A percentile compares a stretch with the other conserved stretches of the same genome.
These are phyloP conservation scores for Lodderomyces pseudojiufengensis DNA, from an alignment of 1,139 yeast species.

Conservation along the genomic window DNA sequence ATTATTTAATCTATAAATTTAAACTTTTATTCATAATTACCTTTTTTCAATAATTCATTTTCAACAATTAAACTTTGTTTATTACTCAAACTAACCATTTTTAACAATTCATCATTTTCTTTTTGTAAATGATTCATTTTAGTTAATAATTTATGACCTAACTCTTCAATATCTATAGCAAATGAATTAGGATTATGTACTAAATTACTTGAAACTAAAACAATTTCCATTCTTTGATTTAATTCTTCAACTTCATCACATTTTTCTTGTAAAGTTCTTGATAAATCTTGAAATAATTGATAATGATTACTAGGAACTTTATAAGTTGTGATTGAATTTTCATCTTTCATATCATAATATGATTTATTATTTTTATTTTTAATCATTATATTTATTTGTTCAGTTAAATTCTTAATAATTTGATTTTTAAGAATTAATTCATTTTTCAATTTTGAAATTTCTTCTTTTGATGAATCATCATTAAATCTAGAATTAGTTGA, in stretches of 20 bases:
- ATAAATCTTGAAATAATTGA: constrained; percentile 47
- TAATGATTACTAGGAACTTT: constrained; percentile 43
- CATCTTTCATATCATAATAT: constrained; percentile 2
- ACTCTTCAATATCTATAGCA: constrained; percentile 47
- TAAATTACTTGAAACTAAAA: constrained; percentile 35
- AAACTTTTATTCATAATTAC: too few species aligned
- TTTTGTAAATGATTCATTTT: constrained; percentile 58
- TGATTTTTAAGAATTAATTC: constrained; percentile 35
- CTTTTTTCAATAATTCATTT: constrained; percentile 46
- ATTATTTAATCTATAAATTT: too few species aligned
- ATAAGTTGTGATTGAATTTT: constrained; percentile 5
- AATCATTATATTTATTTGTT: constrained; percentile 22
- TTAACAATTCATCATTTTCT: constrained; percentile 70
- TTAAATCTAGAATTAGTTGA: background rate
- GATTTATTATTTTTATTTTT: constrained; percentile 12
- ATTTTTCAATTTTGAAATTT: constrained; percentile 26
- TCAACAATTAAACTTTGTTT: constrained; percentile 70
- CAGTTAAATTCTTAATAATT: constrained; percentile 33
- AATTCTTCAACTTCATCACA: constrained; percentile 58
- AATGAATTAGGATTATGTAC: constrained; percentile 28
- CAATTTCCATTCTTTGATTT: constrained; percentile 57
- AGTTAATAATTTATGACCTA: constrained; percentile 70
- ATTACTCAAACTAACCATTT: constrained; percentile 68
- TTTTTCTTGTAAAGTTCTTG: constrained; percentile 48
- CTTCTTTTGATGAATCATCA: constrained; percentile 15